These are phyloP conservation scores for Luffa aegyptiaca DNA, from an alignment of 306 rosid genomes.

Conservation along the genomic window DNA sequence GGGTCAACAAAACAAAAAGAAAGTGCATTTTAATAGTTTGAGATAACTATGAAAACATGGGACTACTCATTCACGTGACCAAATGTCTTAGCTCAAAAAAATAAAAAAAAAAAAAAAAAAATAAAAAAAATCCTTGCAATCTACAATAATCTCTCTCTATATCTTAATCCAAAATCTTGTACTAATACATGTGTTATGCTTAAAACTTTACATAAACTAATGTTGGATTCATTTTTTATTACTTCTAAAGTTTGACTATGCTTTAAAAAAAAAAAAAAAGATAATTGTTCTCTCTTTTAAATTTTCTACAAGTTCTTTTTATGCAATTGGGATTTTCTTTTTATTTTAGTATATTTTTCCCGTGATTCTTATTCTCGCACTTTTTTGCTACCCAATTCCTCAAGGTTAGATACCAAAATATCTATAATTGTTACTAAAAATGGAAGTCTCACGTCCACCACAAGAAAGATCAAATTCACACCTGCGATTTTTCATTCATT, in stretches of 20 bases:
- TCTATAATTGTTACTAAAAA: no score
- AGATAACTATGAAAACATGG: neutral
- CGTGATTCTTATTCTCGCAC: neutral
- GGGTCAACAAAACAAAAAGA: neutral
- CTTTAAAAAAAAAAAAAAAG: neutral
- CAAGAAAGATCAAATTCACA: no score
- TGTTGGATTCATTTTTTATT: neutral
- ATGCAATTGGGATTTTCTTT: no score
- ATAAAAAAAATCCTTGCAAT: neutral
- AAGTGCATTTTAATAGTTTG: neutral
- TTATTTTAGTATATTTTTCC: no score
- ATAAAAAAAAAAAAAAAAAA: neutral
- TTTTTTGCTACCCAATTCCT: neutral
- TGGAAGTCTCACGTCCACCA: no score
- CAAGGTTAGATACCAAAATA: no score
- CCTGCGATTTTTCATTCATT: neutral
- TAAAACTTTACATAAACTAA: neutral
- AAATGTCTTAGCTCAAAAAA: neutral
- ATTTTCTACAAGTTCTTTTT: neutral
- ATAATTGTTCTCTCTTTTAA: neutral
- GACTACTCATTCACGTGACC: neutral
- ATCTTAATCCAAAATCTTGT: neutral
- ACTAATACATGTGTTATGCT: neutral
- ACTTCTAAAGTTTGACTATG: neutral
- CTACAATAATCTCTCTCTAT: neutral